Evolutionary conservation across 108 stramenopile genomes (phyloP), one percentile per base, ranked within the genome.

Genomic region (Ochromonas danica): DNA sequence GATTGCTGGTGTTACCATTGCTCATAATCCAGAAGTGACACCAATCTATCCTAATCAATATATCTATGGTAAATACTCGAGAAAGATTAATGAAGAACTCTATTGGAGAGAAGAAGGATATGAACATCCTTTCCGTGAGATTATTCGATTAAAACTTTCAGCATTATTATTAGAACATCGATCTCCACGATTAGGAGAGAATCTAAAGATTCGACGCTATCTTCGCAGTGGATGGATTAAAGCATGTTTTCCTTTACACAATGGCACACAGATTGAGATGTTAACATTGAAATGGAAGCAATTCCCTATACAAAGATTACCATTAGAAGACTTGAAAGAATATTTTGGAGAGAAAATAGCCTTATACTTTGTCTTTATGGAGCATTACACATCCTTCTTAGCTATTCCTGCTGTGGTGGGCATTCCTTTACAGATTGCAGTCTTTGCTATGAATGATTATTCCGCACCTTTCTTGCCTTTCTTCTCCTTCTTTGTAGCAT

Each of bases 321-420:
- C 72, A 6, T n/a, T 75, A 22, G 6, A 1, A 25, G 57, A 10
- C 17, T 10, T 78, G 28, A 78, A 78, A 28, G 30, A 78, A 10
- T 75, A 75, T 41, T 57, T 75, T 33, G 72, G 72, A 14, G 72
- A 75, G 38, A 75, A 75, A 36, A 42, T 75, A 6, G n/a, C 45
- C 3, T 27, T 75, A 33, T 33, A 75, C 72, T 75, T 75, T 25
- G 43, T 25, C 30, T 75, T 45, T 33, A 45, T 75, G 51, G 72
- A 60, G 31, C 72, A 75, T 75, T 75, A 75, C 51, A 75, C 72
- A 41, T 42, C 6, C 6, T 75, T 57, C 22, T 75, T 75, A 41
- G 22, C 27, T 45, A 10, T 75, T 10, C 45, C 72, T 42, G 72
- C 72, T 6, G 3, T 75, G 10, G 35, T 75, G 6, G 72, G 72